Base-by-base conservation (phyloP, 2,329 filamentous ascomycete genomes). In the Fusarium aywerte region DNA sequence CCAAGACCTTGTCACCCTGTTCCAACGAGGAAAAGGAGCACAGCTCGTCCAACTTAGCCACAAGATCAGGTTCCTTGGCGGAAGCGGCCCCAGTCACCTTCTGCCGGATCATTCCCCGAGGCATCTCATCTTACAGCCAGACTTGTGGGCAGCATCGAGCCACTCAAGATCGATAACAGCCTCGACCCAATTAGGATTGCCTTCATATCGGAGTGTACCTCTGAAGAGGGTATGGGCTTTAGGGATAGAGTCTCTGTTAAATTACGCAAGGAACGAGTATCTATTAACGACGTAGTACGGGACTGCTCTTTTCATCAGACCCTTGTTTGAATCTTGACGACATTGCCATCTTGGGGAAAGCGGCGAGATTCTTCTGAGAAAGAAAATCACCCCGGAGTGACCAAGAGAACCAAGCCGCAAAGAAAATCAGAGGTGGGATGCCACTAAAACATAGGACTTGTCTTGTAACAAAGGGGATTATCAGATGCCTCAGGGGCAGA, bases 141-240 rank as follows among this genome's bases (percentile, higher is more conserved):
- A 5, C 13, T 40, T 56, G 21, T 3, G 21, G 11, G 2, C 7
- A n/a, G n/a, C 15, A 4, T 18, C 21, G 13, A 21, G 29, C 21
- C 15, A 42, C 12, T 35, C 12, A 2, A 23, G 12, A 8, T 5
- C 3, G 1, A 42, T n/a, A 4, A 16, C 18, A 12, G 29, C 11
- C 3, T 42, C 42, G 0, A 16, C 29, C 15, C 29, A 5, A 7
- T 21, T 1, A 2, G 23, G 5, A 1, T 13, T 16, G 0, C 5
- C n/a, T 23, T 42, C 1, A 12, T 12, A 21, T 40, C 21, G 18
- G 4, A 27, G 5, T 4, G 27, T n/a, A 2, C 27, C 29, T 5
- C 3, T 18, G 21, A 54, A 21, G 29, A 33, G 3, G 1, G 15
- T 23, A 8, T 16, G 13, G 7, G 29, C 35, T 18, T 54, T 12